Base-by-base conservation (phyloP, 257 asterid species). In the Oldenlandia corymbosa region DNA sequence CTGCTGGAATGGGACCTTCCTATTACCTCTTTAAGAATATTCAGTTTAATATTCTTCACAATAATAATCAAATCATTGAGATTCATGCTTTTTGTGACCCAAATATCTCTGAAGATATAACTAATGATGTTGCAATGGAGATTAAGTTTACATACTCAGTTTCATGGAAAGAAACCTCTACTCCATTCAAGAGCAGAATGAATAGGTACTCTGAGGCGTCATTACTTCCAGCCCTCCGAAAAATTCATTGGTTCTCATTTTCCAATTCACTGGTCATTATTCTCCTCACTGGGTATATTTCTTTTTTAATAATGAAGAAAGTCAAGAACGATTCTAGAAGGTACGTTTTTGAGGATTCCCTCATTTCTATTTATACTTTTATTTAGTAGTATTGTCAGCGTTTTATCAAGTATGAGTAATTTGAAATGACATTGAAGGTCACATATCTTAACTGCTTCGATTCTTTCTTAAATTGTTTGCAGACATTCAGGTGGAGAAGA, bases 171-270 rank as follows among this genome's bases (percentile, higher is more conserved):
- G 76, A 55, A 67, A 79, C 80, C 62, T 70, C 88, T 34, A 77
- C 61, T 37, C 72, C 60, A 24, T 83, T 79, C 76, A 60, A 76
- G 58, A 75, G 68, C 71, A 82, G 99, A 80, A 85, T 85, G 86
- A 83, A 69, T 42, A 83, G 84, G 77, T 92, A 85, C 72, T 76
- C 73, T 7, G 69, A 75, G 76, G 85, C 97, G 64, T 85, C 88
- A 23, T 43, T 60, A 48, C 68, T 73, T 51, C 85, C 89, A 43
- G 60, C 85, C 72, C 68, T 75, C 71, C 76, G 42, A 34, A 79
- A 80, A 87, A 76, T 81, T 58, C 97, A 85, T 68, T 78, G 88
- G 93, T 88, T 92, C 80, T 84, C 95, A 17, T 74, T 81, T 49
- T 34, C 79, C 39, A 88, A 87, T 80, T 85, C 91, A 48, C 10